Conservation (phyloP, 257 asterid genomes). For the Perilla frutescens region DNA sequence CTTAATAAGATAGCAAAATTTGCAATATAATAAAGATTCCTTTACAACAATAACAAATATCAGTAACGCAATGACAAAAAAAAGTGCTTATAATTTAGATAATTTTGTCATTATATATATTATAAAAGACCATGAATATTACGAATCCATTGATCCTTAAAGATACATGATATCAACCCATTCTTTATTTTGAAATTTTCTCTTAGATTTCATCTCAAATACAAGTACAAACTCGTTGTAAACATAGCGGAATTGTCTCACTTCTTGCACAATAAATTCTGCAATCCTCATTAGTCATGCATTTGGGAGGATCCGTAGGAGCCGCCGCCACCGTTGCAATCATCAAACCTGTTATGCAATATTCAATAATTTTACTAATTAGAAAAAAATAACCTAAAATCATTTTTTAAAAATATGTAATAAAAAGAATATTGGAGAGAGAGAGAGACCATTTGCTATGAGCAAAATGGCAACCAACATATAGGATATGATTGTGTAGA, state of each 20-base stretch:
- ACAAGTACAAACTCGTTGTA: not conserved
- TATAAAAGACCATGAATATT: too few species aligned
- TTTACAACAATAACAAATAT: too few species aligned
- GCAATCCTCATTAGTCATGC: not conserved
- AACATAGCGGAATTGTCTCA: conserved; percentile 9
- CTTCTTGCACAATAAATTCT: not conserved
- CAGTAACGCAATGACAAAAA: too few species aligned
- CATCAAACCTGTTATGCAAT: not conserved
- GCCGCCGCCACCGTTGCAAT: not conserved
- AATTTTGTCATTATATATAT: too few species aligned
- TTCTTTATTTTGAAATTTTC: too few species aligned
- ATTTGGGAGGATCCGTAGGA: not conserved
- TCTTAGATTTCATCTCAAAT: not conserved
- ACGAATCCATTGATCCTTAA: not conserved
- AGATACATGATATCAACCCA: not conserved
- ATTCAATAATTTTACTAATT: not conserved
- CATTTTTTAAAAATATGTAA: not conserved
- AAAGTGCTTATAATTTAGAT: too few species aligned
- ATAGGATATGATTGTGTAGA: not conserved
- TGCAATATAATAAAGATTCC: too few species aligned
- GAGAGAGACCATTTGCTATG: not conserved
- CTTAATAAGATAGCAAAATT: too few species aligned
- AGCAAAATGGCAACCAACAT: not conserved
- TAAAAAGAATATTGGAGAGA: not conserved
- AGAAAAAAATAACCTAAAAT: not conserved